Conservation (phyloP, 1,284 basidiomycete species). For the Tilletiaria anomala region DNA sequence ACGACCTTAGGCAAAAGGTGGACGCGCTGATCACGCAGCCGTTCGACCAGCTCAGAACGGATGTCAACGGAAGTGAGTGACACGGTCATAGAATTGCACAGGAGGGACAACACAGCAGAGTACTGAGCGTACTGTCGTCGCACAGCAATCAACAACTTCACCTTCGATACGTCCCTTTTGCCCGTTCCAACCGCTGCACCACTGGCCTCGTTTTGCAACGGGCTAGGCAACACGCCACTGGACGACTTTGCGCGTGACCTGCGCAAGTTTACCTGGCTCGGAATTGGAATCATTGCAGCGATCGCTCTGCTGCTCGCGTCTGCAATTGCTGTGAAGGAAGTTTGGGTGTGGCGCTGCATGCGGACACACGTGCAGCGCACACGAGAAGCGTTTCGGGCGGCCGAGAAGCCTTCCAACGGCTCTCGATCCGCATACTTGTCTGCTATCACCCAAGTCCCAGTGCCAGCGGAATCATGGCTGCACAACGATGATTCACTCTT, state of each 20-base stretch:
- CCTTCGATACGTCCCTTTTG: slow-evolving; percentile 13
- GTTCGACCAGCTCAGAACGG: slow-evolving; percentile 14
- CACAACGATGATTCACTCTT: slow-evolving; percentile 5
- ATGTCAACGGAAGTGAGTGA: no score
- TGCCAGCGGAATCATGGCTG: no score
- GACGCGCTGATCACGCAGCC: slow-evolving; percentile 42
- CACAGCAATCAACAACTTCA: slow-evolving; percentile 11
- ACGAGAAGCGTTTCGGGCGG: slow-evolving; percentile 7
- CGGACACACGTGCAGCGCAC: slow-evolving; percentile 10
- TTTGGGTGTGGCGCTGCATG: slow-evolving; percentile 17
- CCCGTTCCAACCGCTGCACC: slow-evolving; percentile 8
- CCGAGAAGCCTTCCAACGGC: neutral
- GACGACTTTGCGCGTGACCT: slow-evolving; percentile 16
- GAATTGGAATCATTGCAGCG: slow-evolving; percentile 8
- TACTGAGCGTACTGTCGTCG: no score
- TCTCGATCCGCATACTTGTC: neutral
- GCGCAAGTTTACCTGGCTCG: slow-evolving; percentile 6
- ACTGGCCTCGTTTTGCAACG: slow-evolving; percentile 11
- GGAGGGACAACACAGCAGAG: no score
- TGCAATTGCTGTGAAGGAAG: slow-evolving; percentile 9
- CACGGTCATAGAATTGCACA: no score
- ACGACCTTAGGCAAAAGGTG: slow-evolving; percentile 58
- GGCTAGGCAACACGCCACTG: slow-evolving; percentile 14
- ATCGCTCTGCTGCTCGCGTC: slow-evolving; percentile 10
- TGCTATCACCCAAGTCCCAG: no score